These are phyloP conservation scores for Sarocladium kiliense DNA, from an alignment of 2,329 filamentous ascomycete species.

Conservation along the genomic window DNA sequence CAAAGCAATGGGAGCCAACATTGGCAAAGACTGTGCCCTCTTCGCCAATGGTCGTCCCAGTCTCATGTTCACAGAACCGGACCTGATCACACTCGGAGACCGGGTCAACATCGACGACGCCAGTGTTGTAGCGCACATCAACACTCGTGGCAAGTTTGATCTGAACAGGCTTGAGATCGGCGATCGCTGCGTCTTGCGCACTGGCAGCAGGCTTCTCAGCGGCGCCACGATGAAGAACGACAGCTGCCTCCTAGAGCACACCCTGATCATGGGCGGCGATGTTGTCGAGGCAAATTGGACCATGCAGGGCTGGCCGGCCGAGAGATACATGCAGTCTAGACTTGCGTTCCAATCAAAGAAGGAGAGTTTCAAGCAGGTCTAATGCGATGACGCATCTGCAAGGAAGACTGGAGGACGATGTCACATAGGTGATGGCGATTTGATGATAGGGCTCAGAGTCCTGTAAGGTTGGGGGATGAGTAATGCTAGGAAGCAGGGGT, in stretches of 20 bases:
- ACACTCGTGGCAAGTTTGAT: constrained; percentile 51
- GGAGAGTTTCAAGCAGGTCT: background rate
- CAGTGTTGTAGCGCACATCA: constrained; percentile 51
- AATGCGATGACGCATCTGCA: too few species aligned
- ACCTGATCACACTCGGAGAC: constrained; percentile 48
- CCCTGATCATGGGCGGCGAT: constrained; percentile 52
- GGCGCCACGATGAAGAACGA: constrained; percentile 49
- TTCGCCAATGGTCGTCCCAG: constrained; percentile 48
- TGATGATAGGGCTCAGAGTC: too few species aligned
- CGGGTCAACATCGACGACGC: constrained; percentile 50
- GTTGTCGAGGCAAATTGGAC: constrained; percentile 43
- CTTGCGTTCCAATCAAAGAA: background rate
- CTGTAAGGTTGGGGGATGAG: too few species aligned
- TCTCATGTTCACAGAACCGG: constrained; percentile 53
- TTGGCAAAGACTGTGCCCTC: constrained; percentile 49
- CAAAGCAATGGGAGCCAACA: constrained; percentile 44
- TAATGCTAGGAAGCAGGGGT: too few species aligned
- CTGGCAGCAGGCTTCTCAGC: constrained; percentile 45
- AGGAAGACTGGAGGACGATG: too few species aligned
- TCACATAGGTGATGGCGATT: too few species aligned
- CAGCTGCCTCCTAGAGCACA: constrained; percentile 51
- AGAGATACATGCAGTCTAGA: constrained; percentile 14
- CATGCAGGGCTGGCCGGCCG: constrained; percentile 50
- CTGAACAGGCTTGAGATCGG: constrained; percentile 46
- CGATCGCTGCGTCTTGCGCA: constrained; percentile 45